Conservation (phyloP, 371 early-diverging fungal genomes). For the Parasitella parasitica region DNA sequence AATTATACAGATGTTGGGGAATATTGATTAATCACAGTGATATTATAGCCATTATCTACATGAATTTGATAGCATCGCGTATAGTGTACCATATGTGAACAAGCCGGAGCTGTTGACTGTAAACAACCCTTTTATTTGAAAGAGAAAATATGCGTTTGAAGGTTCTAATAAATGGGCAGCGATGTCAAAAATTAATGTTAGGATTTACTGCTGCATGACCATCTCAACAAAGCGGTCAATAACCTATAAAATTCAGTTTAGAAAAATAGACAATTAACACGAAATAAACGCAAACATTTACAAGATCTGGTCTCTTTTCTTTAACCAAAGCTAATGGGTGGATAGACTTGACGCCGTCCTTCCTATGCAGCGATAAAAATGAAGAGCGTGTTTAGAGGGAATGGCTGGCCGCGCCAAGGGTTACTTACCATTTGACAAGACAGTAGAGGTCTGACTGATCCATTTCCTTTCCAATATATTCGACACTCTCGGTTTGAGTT, state of each 20-base stretch:
- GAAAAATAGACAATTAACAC: background rate
- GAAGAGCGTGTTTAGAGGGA: background rate
- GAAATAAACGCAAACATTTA: background rate
- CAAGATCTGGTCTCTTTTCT: constrained; percentile 19
- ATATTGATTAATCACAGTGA: too few species aligned
- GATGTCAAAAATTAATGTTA: background rate
- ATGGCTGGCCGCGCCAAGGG: background rate
- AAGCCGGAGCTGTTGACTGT: too few species aligned
- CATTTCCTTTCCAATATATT: constrained; percentile 16
- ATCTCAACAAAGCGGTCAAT: constrained; percentile 6
- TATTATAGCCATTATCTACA: too few species aligned
- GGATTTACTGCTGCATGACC: background rate
- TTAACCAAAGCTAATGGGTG: constrained; percentile 9
- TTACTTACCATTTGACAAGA: constrained; percentile 13
- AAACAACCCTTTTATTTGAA: background rate
- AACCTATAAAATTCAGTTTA: background rate
- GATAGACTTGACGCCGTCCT: constrained; percentile 11
- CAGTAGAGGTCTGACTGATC: constrained; percentile 9
- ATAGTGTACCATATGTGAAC: too few species aligned
- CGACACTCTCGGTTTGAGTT: background rate
- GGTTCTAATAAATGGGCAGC: background rate
- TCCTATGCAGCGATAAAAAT: constrained; percentile 1
- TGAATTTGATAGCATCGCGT: too few species aligned
- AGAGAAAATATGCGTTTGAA: background rate
- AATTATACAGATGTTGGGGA: too few species aligned